Evolutionary conservation across 768 basidiomycete species (phyloP), one percentile per base, ranked within the genome.

Genomic region (Leccinum olivaceopallidum): DNA sequence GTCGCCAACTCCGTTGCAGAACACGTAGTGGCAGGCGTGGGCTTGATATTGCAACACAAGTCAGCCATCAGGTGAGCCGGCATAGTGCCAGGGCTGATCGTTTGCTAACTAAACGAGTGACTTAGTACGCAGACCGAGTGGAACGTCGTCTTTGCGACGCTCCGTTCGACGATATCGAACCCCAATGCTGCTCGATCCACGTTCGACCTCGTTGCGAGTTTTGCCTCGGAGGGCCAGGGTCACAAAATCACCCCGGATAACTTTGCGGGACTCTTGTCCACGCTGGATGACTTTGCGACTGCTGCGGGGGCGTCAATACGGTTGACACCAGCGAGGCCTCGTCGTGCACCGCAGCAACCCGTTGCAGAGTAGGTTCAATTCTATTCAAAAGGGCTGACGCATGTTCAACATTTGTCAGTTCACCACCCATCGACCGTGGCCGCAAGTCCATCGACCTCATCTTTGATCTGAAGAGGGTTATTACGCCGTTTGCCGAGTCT

Each of bases 101-200:
- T 55, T 55, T 34, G 34, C 34, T 36, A 6, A 36, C 53, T 67
- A 44, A 50, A 72, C 6, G 24, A 36, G 53, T 24, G 36, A 58
- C 63, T 0, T 57, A 94, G 88, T 58, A 95, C 94, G 1, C 88
- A 90, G 65, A 98, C 96, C 1, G 96, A 98, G 71, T 99, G 96
- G 96, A 94, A 92, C 62, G 78, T 98, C 44, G 83, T 95, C 22
- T 92, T 95, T 67, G 90, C 92, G 1, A 79, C 98, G 30, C 82
- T 98, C 63, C 86, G 92, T 53, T 89, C 88, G 2, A 95, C 94
- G 0, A 83, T 95, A 47, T 80, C 87, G 13, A 90, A 97, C 69
- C 85, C 92, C 10, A 92, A 94, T 73, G 95, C 95, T 6, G 87
- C 93, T 26, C 88, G 91, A 39, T 77, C 87, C 55, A 90, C 96